Percentiles rank a stretch among this genome's conserved stretches.
phyloP scores from a whole-genome alignment of 352 stramenopile species.

The Pythium rishiriense region DNA sequence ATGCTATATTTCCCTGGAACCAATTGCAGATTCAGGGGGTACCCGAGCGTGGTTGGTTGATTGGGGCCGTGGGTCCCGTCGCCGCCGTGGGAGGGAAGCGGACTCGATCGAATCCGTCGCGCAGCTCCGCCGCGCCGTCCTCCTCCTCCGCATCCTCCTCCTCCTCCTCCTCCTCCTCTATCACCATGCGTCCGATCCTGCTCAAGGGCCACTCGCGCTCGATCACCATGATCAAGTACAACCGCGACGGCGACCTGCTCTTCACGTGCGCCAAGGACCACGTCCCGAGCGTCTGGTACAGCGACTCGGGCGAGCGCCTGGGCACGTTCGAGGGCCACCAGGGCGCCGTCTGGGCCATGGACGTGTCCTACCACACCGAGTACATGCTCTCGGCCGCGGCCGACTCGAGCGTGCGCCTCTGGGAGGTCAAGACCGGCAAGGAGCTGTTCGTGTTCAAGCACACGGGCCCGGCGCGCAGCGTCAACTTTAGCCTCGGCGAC shows the following conservation, averaged over 20 bases:
- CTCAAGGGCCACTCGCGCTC: slow-evolving; percentile 99
- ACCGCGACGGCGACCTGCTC: slow-evolving; percentile 98
- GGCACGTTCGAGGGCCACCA: slow-evolving; percentile 97
- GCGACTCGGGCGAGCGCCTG: slow-evolving; percentile 94
- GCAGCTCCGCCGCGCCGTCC: too few relatives aligned
- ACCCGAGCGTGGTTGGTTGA: slow-evolving; percentile 27
- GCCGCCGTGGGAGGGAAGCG: too few relatives aligned
- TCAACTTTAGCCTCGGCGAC: slow-evolving; percentile 89
- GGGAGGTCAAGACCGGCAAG: slow-evolving; percentile 90
- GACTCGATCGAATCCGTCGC: slow-evolving; percentile 25
- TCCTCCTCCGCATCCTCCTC: too few relatives aligned
- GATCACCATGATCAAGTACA: slow-evolving; percentile 99
- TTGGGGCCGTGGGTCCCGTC: not conserved
- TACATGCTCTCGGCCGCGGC: slow-evolving; percentile 95
- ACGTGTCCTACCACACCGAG: slow-evolving; percentile 93
- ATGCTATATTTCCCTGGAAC: too few relatives aligned
- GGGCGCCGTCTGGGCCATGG: slow-evolving; percentile 97
- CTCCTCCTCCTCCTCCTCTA: not conserved
- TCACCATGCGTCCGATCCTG: slow-evolving; percentile 94
- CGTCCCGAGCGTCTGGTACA: slow-evolving; percentile 96
- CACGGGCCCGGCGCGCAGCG: slow-evolving; percentile 76
- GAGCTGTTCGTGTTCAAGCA: slow-evolving; percentile 87
- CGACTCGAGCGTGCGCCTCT: slow-evolving; percentile 92
- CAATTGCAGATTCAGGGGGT: slow-evolving; percentile 18
- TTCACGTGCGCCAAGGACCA: slow-evolving; percentile 97